Conservation (phyloP, 2,329 filamentous ascomycete species). For the Lasiodiplodia gonubiensis region DNA sequence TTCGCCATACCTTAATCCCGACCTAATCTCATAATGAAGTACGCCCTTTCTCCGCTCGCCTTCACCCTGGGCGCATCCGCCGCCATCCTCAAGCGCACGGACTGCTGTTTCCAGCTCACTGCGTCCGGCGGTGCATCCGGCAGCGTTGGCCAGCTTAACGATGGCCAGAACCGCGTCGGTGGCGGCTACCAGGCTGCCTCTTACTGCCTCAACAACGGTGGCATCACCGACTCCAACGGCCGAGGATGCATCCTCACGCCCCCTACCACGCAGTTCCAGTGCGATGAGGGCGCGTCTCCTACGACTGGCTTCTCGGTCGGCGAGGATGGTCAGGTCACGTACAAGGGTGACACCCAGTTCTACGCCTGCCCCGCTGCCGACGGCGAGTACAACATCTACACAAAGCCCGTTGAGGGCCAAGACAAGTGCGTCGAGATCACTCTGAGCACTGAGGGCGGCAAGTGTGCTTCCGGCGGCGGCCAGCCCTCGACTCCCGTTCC, state of each 20-base stretch:
- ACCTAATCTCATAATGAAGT: conserved; percentile 33
- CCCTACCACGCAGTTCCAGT: conserved; percentile 65
- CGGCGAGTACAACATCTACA: conserved; percentile 63
- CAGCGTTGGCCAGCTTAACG: conserved; percentile 63
- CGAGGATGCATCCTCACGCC: conserved; percentile 69
- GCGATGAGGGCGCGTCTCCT: conserved; percentile 60
- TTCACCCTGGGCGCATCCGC: conserved; percentile 35
- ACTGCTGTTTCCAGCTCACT: conserved; percentile 59
- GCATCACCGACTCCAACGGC: conserved; percentile 61
- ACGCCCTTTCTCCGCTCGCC: conserved; percentile 31
- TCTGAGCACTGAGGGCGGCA: conserved; percentile 39
- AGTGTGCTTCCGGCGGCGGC: conserved; percentile 41
- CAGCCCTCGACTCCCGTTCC: conserved; percentile 19
- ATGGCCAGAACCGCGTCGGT: conserved; percentile 67
- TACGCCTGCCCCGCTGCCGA: conserved; percentile 66
- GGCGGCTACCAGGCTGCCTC: conserved; percentile 54
- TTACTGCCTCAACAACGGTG: conserved; percentile 60
- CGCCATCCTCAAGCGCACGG: conserved; percentile 28
- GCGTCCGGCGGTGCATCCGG: conserved; percentile 58
- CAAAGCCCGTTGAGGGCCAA: conserved; percentile 47
- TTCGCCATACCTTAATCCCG: not conserved
- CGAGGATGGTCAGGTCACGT: conserved; percentile 59
- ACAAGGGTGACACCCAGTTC: conserved; percentile 60
- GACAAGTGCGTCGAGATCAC: conserved; percentile 58
- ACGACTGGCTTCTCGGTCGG: conserved; percentile 63